These are phyloP conservation scores for Saprolegnia parasitica DNA, from an alignment of 352 stramenopile genomes.

Conservation along the genomic window DNA sequence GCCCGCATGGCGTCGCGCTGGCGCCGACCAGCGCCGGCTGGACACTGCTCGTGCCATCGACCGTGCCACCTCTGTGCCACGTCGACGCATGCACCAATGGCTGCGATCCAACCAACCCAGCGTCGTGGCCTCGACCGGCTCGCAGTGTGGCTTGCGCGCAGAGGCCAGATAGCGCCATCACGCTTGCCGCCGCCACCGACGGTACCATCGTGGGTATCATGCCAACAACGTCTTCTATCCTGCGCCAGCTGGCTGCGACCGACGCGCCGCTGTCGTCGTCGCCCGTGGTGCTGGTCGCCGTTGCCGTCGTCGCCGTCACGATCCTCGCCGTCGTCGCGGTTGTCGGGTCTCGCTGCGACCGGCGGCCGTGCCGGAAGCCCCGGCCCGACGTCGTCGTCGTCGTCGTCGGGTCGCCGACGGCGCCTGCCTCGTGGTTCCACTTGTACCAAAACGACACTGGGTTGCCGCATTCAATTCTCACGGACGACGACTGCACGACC, in stretches of 20 bases:
- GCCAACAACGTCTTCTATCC: background rate
- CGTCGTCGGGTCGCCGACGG: background rate
- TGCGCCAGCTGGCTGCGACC: background rate
- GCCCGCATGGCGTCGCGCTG: no score
- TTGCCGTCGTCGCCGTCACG: background rate
- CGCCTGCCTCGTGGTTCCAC: conserved; percentile 6
- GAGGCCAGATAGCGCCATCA: no score
- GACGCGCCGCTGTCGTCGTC: background rate
- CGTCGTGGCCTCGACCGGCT: background rate
- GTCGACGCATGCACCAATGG: no score
- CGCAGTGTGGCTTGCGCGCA: background rate
- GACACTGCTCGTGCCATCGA: no score
- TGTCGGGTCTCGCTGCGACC: background rate
- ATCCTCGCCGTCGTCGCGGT: background rate
- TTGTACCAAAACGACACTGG: conserved; percentile 16
- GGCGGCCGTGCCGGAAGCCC: background rate
- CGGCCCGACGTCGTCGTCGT: no score
- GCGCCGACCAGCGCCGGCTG: no score
- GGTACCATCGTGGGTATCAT: background rate
- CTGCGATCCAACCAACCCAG: background rate
- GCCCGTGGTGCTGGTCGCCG: background rate
- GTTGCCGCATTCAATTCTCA: conserved; percentile 10
- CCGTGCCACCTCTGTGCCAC: background rate
- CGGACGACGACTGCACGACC: conserved; percentile 10
- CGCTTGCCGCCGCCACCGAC: background rate